Conservation (phyloP, 176 grass and related monocot species). For the Echinochloa phyllopogon region DNA sequence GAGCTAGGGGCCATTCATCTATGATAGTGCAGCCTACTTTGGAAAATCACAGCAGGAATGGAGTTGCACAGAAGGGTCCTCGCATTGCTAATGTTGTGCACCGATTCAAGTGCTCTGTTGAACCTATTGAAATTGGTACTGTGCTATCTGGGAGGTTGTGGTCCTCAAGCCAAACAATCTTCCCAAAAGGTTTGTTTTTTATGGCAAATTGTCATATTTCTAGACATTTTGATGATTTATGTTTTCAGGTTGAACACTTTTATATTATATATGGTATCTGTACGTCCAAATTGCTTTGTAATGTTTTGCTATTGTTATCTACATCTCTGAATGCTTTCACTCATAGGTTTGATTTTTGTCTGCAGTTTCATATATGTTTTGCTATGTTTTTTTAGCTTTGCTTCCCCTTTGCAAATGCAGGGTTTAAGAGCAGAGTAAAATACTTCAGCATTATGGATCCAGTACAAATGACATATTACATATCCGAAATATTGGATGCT, state of each 20-base stretch:
- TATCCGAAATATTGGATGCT: constrained; percentile 91
- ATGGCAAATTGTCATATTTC: constrained; percentile 13
- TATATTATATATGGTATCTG: neutral
- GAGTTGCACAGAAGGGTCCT: constrained; percentile 70
- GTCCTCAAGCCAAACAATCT: constrained; percentile 79
- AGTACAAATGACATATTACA: constrained; percentile 72
- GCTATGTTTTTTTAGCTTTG: constrained; percentile 15
- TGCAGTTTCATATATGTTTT: constrained; percentile 31
- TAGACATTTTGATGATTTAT: constrained; percentile 5
- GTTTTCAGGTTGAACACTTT: constrained; percentile 1
- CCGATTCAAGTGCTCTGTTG: constrained; percentile 74
- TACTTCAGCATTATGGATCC: constrained; percentile 82
- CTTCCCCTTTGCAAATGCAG: constrained; percentile 54
- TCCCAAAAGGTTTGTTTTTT: constrained; percentile 80
- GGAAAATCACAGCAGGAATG: constrained; percentile 59
- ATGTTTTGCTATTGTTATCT: constrained; percentile 14
- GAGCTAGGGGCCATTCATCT: constrained; percentile 49
- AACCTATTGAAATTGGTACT: constrained; percentile 81
- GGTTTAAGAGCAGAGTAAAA: constrained; percentile 92
- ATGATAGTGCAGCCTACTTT: constrained; percentile 34
- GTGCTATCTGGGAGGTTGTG: constrained; percentile 74
- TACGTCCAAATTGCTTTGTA: neutral
- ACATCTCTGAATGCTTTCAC: constrained; percentile 17
- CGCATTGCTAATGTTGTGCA: constrained; percentile 85
- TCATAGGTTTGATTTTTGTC: neutral